These are phyloP conservation scores for Stropharia rugosoannulata DNA, from an alignment of 768 basidiomycete species.

Conservation along the genomic window DNA sequence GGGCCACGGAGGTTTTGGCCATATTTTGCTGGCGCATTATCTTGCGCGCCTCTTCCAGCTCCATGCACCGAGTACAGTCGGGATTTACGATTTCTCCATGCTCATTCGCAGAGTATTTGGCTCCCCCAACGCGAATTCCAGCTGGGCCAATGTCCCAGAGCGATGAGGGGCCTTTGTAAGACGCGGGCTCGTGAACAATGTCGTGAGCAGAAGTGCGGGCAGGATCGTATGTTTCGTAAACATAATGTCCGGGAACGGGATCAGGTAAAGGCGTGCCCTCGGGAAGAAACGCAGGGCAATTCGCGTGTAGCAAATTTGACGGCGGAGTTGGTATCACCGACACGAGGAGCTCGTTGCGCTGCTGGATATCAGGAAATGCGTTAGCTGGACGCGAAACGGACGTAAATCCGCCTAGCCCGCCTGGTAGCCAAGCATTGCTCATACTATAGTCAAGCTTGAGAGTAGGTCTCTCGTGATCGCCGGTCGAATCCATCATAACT, in stretches of 20 bases:
- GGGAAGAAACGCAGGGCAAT: neutral
- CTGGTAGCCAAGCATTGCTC: constrained; percentile 41
- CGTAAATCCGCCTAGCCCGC: constrained; percentile 19
- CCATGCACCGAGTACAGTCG: neutral
- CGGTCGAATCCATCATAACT: neutral
- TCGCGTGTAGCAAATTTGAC: neutral
- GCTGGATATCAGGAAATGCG: neutral
- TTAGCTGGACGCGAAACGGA: constrained; percentile 4
- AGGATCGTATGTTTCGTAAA: constrained; percentile 42
- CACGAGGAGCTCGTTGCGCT: neutral
- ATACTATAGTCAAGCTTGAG: constrained; percentile 27
- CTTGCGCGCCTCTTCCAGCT: neutral
- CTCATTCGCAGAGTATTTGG: constrained; percentile 12
- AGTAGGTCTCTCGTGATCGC: neutral
- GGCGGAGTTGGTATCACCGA: neutral
- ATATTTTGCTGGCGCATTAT: neutral
- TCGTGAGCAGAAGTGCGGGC: constrained; percentile 42
- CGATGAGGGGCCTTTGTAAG: neutral
- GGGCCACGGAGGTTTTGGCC: constrained; percentile 1
- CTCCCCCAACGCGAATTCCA: neutral
- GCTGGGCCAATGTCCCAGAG: neutral
- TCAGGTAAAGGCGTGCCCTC: neutral
- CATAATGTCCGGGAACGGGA: constrained; percentile 9
- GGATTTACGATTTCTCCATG: constrained; percentile 16
- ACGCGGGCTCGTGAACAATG: neutral